These are phyloP conservation scores for Aquilaria sinensis DNA, from an alignment of 345 rosid species.

Conservation along the genomic window DNA sequence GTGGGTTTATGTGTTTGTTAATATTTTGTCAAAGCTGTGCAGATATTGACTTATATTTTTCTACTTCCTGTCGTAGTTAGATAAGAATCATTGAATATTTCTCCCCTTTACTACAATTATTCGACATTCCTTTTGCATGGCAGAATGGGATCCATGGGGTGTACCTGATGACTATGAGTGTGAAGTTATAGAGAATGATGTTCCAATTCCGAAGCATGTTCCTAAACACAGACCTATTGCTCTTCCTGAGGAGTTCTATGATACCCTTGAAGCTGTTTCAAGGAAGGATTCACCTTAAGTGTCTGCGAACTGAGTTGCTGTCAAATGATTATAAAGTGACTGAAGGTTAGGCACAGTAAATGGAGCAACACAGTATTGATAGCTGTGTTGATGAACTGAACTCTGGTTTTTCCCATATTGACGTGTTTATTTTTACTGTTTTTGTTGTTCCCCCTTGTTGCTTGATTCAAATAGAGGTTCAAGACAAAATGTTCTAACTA, in stretches of 20 bases:
- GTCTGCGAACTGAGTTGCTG: slow-evolving; percentile 37
- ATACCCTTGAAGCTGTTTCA: slow-evolving; percentile 52
- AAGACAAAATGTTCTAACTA: too few relatives aligned
- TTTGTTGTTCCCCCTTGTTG: too few relatives aligned
- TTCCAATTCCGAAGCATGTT: slow-evolving; percentile 89
- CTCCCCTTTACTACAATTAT: neutral
- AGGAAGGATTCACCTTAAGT: slow-evolving; percentile 40
- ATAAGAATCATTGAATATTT: neutral
- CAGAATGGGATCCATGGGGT: slow-evolving; percentile 99
- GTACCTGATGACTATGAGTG: slow-evolving; percentile 91
- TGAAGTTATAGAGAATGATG: slow-evolving; percentile 87
- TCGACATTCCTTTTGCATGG: slow-evolving; percentile 5
- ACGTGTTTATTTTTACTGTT: too few relatives aligned
- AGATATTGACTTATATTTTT: neutral
- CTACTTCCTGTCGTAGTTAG: neutral
- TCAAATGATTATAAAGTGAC: slow-evolving; percentile 31
- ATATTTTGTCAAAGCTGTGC: neutral
- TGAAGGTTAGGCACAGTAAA: neutral
- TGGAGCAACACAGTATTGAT: too few relatives aligned
- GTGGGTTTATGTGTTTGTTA: neutral
- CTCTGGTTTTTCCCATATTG: too few relatives aligned
- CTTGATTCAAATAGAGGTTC: too few relatives aligned
- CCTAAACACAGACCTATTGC: slow-evolving; percentile 96
- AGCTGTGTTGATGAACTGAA: too few relatives aligned
- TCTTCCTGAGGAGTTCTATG: slow-evolving; percentile 85